Evolutionary conservation across 2,329 filamentous ascomycete species (phyloP), one percentile per base, ranked within the genome.

Genomic region (Hypoxylon sp.): DNA sequence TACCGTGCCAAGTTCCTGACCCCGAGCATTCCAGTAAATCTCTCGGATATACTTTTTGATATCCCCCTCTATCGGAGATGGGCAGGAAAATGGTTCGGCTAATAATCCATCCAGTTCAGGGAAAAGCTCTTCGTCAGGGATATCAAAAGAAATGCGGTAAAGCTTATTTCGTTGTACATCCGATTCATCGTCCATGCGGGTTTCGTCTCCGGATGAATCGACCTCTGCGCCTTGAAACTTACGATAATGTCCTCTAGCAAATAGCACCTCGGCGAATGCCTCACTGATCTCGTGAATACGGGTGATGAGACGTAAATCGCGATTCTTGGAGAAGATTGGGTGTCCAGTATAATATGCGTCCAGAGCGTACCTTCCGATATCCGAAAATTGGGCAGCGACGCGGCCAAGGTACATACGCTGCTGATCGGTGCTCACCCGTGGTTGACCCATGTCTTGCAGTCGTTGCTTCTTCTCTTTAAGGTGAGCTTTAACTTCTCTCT

Each of bases 361-460:
- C 11, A 62, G 15, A 6, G 57, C 63, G n/a, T 42, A 35, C 19
- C 27, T 51, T 5, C 37, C 24, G 1, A 66, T 21, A 8, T 29
- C 29, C 13, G 39, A 35, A 35, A 66, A 66, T 3, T 11, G 21
- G 13, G 29, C 8, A 1, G 57, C 57, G 6, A 57, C 27, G 1
- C 44, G 32, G n/a, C 46, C 35, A n/a, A 66, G 37, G 17, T 57
- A 62, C 17, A 37, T 31, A 4, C 63, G 48, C 32, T 57, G 63
- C 11, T 51, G 29, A 13, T 51, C 58, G 3, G 47, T 37, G 31
- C 27, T 19, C 1, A 35, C 10, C 32, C 64, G 24, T 17, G 47
- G 10, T 15, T 56, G 19, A 10, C 47, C 58, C 24, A 62, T 24
- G 1, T 27, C 4, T 2, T 57, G 3, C 13, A 66, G 13, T 1